A percentile compares a stretch with the other conserved stretches of the same genome.
Evolutionary conservation across 2,329 filamentous ascomycete species (phyloP).

Genomic region (Colletotrichum limetticola): DNA sequence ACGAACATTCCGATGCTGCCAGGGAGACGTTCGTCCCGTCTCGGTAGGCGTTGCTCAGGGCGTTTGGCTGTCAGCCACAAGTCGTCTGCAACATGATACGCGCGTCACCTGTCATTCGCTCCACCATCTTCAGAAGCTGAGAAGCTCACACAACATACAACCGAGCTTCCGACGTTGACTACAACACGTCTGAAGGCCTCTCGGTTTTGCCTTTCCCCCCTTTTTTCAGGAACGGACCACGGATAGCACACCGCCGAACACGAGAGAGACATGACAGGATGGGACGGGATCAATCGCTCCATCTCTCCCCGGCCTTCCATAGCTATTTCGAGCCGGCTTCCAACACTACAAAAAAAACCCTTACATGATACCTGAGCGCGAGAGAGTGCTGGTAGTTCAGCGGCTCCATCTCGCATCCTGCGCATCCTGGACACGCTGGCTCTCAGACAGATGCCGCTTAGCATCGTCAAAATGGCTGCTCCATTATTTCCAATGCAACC

Average conservation of each 20-base stretch:
- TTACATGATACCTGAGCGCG: neutral
- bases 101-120: conserved; percentile 29
- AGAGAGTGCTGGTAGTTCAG: neutral
- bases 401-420: conserved; percentile 16
- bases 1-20: conserved; percentile 12
- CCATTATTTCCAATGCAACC: conserved; percentile 30
- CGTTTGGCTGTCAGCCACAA: conserved; percentile 23
- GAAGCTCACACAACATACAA: conserved; percentile 7
- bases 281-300: conserved; percentile 18
- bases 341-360: neutral
- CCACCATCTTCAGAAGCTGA: conserved; percentile 15
- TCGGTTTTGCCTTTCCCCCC: neutral
- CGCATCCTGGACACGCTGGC: conserved; percentile 5
- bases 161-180: conserved; percentile 15
- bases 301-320: neutral
- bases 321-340: conserved; percentile 12
- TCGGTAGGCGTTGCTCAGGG: conserved; percentile 26
- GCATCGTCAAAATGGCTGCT: conserved; percentile 21
- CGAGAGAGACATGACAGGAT: neutral
- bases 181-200: neutral
- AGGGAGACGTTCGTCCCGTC: conserved; percentile 35
- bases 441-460: conserved; percentile 25
- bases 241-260: conserved; percentile 9
- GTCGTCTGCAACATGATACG: conserved; percentile 30
- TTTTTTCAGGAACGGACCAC: conserved; percentile 2